Percentiles rank a stretch among this genome's conserved stretches.
These are phyloP conservation scores for Mortierella claussenii DNA, from an alignment of 192 early-diverging fungal genomes.

Conservation along the genomic window DNA sequence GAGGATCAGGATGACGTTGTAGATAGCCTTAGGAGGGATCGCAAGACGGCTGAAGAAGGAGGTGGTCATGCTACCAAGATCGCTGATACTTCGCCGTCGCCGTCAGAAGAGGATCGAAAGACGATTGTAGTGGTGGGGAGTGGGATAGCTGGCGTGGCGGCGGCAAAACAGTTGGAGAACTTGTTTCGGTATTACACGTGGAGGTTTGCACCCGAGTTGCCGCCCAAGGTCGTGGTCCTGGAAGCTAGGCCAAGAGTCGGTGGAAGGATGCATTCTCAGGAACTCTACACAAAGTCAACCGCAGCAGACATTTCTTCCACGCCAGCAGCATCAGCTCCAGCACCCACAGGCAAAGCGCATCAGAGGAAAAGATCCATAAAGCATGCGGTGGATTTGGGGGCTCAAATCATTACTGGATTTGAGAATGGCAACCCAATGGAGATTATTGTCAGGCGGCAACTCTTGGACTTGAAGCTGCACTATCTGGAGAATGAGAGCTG, in stretches of 20 bases:
- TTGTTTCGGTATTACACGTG: constrained; percentile 51
- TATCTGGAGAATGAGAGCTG: constrained; percentile 34
- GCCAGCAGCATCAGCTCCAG: not conserved
- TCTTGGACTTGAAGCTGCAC: constrained; percentile 37
- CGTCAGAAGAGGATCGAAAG: constrained; percentile 4
- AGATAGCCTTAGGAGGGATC: no score
- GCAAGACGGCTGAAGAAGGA: no score
- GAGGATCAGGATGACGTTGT: not conserved
- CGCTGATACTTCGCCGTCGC: not conserved
- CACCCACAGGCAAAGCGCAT: no score
- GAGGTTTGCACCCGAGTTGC: constrained; percentile 25
- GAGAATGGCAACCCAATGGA: constrained; percentile 61
- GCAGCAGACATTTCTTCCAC: not conserved
- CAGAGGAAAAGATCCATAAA: constrained; percentile 4
- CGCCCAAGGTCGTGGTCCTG: constrained; percentile 54
- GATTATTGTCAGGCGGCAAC: constrained; percentile 51
- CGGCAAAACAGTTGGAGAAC: constrained; percentile 59
- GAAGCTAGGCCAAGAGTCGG: constrained; percentile 59
- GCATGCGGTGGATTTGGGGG: constrained; percentile 58
- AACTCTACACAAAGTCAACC: constrained; percentile 29
- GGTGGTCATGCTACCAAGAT: not conserved
- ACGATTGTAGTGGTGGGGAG: constrained; percentile 53
- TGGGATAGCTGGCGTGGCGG: constrained; percentile 56
- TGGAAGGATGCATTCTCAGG: constrained; percentile 59
- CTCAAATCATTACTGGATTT: constrained; percentile 61